Evolutionary conservation across 2,329 filamentous ascomycete species (phyloP).

Genomic region (Herpotrichia juniperi): DNA sequence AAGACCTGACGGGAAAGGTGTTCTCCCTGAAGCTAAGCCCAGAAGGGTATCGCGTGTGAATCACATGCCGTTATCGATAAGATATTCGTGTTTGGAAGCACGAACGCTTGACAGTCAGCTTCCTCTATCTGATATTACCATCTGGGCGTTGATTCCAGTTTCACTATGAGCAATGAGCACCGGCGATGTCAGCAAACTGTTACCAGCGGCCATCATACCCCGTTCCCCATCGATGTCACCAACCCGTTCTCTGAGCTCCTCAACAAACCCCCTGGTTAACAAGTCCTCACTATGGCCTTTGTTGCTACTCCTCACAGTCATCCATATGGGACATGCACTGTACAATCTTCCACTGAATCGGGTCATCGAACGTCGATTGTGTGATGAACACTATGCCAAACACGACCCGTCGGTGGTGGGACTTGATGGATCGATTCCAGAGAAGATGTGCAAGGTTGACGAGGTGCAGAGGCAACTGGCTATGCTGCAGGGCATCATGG

Average conservation of each 20-base stretch:
- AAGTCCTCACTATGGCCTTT: conserved; percentile 32
- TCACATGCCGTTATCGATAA: conserved; percentile 1
- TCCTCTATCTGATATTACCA: neutral
- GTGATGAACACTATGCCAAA: conserved; percentile 56
- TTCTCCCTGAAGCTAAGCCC: neutral
- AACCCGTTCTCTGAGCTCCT: conserved; percentile 1
- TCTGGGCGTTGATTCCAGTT: neutral
- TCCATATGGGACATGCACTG: conserved; percentile 38
- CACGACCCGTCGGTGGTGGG: conserved; percentile 47
- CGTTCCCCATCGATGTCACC: neutral
- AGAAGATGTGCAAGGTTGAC: conserved; percentile 62
- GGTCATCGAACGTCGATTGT: conserved; percentile 47
- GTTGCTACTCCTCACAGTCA: conserved; percentile 37
- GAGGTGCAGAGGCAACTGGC: conserved; percentile 59
- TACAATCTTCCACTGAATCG: conserved; percentile 47
- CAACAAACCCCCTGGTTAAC: neutral
- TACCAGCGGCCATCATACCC: neutral
- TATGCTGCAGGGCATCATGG: conserved; percentile 57
- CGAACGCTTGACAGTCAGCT: neutral
- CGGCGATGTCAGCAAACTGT: neutral
- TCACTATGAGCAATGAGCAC: conserved; percentile 1
- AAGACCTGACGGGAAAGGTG: too few relatives aligned
- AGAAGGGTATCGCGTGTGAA: neutral
- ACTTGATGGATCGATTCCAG: conserved; percentile 52
- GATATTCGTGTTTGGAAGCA: neutral